Percentiles rank a stretch among this genome's conserved stretches.
These are phyloP conservation scores for Komagataella mondaviorum DNA, from an alignment of 805 yeast species.

Conservation along the genomic window DNA sequence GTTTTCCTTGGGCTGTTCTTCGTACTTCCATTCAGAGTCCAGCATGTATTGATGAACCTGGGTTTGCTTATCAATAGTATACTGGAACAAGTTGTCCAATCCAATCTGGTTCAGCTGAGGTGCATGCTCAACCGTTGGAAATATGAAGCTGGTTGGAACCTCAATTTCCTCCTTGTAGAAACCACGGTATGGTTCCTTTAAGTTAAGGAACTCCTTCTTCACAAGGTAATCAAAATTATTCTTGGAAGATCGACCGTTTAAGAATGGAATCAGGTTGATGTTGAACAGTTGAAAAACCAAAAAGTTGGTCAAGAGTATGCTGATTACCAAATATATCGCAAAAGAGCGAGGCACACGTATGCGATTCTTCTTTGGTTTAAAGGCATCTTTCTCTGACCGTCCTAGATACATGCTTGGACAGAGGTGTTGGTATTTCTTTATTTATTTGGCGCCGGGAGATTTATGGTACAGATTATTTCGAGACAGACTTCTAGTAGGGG, in stretches of 20 bases:
- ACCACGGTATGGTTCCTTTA: slow-evolving; percentile 23
- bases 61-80: slow-evolving; percentile 28
- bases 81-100: slow-evolving; percentile 34
- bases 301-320: neutral
- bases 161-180: slow-evolving; percentile 28
- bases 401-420: neutral
- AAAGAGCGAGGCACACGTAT: neutral
- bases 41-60: slow-evolving; percentile 21
- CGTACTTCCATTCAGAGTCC: slow-evolving; percentile 26
- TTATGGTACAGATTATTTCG: neutral
- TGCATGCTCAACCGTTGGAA: slow-evolving; percentile 67
- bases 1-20: slow-evolving; percentile 33
- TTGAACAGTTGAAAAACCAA: neutral
- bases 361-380: neutral
- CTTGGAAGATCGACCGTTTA: neutral
- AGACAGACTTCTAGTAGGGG: neutral
- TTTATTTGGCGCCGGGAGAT: neutral
- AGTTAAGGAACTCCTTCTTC: slow-evolving; percentile 10
- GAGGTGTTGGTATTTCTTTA: neutral
- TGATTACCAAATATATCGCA: neutral
- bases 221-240: slow-evolving; percentile 11
- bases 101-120: slow-evolving; percentile 45
- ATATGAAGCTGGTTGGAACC: slow-evolving; percentile 41
- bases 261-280: neutral
- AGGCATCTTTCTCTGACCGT: neutral